Base-by-base conservation (phyloP, 73 alveolate genomes). In the Paramecium sexaurelia region DNA sequence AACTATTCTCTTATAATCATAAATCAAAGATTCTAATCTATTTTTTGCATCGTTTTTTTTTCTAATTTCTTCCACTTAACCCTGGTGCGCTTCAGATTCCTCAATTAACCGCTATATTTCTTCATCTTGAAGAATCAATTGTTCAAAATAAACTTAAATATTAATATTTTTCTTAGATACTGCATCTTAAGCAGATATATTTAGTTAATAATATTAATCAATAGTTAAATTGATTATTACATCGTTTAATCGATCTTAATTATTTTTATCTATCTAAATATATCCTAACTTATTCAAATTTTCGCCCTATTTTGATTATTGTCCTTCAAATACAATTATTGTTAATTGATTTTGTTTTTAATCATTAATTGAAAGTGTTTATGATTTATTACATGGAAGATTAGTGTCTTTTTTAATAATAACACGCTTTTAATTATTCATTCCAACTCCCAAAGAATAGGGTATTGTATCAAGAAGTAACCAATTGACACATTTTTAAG, bases 401-500 rank as follows among this genome's bases (percentile, higher is more conserved):
- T 17, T 19, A 17, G 15, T 7, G 17, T 51, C 17, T 51, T 51
- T 51, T n/a, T 51, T 51, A 51, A 51, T 51, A 19, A n/a, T 4
- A 51, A 15, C 15, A n/a, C 7, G 17, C 29, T 51, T 2, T 17
- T 17, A 51, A n/a, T 51, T 29, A 51, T 51, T 51, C 1, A 97
- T 93, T 85, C 27, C 93, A 55, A 56, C 35, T 78, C 97, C 97
- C 40, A 94, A 78, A 22, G 92, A 45, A 43, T 93, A 47, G 1
- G 97, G 97, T 10, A 94, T 92, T 56, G 87, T 93, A 55, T 94
- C 97, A 29, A 94, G 26, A 20, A 94, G 90, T 9, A 94, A 85
- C 85, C 94, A 68, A 9, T 93, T 55, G 27, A 57, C 47, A 27
- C 92, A 87, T 47, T 87, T 26, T 13, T 85, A 27, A 17, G 51